A percentile compares a stretch with the other conserved stretches of the same genome.
Conservation (phyloP, 2,329 filamentous ascomycete genomes). For the Pyricularia grisea region DNA sequence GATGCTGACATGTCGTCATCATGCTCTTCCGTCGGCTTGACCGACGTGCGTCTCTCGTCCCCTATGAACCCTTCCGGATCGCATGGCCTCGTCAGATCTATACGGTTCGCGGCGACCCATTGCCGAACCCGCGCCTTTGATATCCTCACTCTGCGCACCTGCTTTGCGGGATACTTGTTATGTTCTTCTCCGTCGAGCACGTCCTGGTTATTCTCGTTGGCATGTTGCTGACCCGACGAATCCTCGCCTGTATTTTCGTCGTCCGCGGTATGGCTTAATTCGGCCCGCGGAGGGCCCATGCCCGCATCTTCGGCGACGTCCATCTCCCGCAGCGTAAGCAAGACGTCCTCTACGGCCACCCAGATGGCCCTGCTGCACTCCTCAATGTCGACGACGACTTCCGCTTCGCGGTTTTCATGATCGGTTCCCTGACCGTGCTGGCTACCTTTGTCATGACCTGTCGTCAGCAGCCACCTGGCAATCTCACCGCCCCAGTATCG, state of each 20-base stretch:
- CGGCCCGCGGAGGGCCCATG: slow-evolving; percentile 30
- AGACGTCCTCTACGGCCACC: slow-evolving; percentile 77
- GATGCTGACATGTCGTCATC: slow-evolving; percentile 16
- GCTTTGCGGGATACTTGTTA: slow-evolving; percentile 18
- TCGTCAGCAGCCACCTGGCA: slow-evolving; percentile 52
- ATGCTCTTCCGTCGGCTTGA: not conserved
- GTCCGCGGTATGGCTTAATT: slow-evolving; percentile 5
- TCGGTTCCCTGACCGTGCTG: not conserved
- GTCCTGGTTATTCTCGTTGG: slow-evolving; percentile 8
- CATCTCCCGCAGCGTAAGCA: slow-evolving; percentile 73
- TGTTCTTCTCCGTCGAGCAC: slow-evolving; percentile 9
- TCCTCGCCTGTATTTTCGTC: slow-evolving; percentile 8
- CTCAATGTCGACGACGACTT: slow-evolving; percentile 53
- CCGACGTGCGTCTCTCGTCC: slow-evolving; percentile 14
- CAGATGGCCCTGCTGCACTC: slow-evolving; percentile 71
- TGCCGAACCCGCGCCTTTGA: slow-evolving; percentile 48
- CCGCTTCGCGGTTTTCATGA: slow-evolving; percentile 8
- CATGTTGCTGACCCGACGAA: slow-evolving; percentile 4
- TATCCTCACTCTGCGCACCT: slow-evolving; percentile 38
- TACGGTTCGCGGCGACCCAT: slow-evolving; percentile 55
- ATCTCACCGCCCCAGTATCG: slow-evolving; percentile 83
- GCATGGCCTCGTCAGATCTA: slow-evolving; percentile 57
- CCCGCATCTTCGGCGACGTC: slow-evolving; percentile 53
- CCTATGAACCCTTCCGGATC: slow-evolving; percentile 67
- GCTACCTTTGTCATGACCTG: slow-evolving; percentile 24